Evolutionary conservation across 805 yeast genomes (phyloP).

Genomic region (Sugiyamaella boreocaroliniensis): DNA sequence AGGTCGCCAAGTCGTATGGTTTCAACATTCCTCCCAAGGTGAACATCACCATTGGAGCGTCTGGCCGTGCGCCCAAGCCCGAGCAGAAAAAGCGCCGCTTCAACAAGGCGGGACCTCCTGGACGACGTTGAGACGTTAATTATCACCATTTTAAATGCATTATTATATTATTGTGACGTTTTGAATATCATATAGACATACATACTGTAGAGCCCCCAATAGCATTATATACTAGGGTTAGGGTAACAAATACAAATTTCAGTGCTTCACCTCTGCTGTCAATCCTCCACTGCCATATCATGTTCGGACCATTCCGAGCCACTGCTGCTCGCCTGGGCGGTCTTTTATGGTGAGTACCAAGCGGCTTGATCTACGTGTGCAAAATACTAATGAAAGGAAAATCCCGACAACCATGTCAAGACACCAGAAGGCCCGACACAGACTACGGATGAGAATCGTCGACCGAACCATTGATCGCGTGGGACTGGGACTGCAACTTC

Average conservation of each 20-base stretch:
- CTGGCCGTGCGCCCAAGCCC: slow-evolving; percentile 50
- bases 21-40: slow-evolving; percentile 92
- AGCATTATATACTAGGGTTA: neutral
- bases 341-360: slow-evolving; percentile 51
- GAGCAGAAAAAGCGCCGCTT: neutral
- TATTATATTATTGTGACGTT: neutral
- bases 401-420: slow-evolving; percentile 71
- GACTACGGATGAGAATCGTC: slow-evolving; percentile 74
- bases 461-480: slow-evolving; percentile 70
- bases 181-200: too few relatives aligned
- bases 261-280: neutral
- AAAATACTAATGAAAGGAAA: slow-evolving; percentile 41
- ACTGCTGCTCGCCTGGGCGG: slow-evolving; percentile 59
- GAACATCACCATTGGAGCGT: slow-evolving; percentile 90
- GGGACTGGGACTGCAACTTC: slow-evolving; percentile 40
- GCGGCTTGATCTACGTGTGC: neutral
- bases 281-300: slow-evolving; percentile 18
- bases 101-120: neutral
- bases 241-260: neutral
- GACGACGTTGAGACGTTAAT: neutral
- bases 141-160: neutral
- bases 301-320: slow-evolving; percentile 71
- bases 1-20: slow-evolving; percentile 94
- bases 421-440: slow-evolving; percentile 75
- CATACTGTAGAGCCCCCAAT: too few relatives aligned